Conservation (phyloP, 305 asterid genomes). For the Withania somnifera region DNA sequence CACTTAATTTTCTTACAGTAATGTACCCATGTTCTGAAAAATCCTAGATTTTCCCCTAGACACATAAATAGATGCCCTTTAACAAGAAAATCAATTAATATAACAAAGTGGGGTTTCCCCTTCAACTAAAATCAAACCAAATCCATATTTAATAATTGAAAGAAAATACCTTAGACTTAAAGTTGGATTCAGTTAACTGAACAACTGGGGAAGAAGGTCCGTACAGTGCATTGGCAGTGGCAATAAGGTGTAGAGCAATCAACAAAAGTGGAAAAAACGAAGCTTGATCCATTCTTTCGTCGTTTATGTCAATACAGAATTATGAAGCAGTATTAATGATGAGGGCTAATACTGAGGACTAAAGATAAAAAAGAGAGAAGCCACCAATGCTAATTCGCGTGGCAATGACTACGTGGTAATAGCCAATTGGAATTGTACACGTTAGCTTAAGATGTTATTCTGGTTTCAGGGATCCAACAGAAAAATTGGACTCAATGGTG, state of each 20-base stretch:
- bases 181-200: constrained; percentile 77
- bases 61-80: not conserved
- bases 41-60: too few species aligned
- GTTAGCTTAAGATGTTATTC: constrained; percentile 1
- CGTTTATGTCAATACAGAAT: not conserved
- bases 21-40: too few species aligned
- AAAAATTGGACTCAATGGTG: not conserved
- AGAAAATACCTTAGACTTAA: constrained; percentile 69
- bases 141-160: not conserved
- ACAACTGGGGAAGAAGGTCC: constrained; percentile 78
- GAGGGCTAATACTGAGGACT: not conserved
- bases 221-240: constrained; percentile 56
- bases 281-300: constrained; percentile 28
- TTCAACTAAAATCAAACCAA: not conserved
- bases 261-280: constrained; percentile 19
- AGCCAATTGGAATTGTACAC: not conserved
- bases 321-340: not conserved
- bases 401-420: constrained; percentile 6
- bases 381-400: not conserved
- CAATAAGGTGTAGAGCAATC: constrained; percentile 15
- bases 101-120: not conserved
- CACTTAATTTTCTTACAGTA: too few species aligned
- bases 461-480: not conserved
- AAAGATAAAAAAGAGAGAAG: not conserved
- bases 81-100: not conserved